Base-by-base conservation (phyloP, 2,329 filamentous ascomycete species). In the Epichloe aotearoae region DNA sequence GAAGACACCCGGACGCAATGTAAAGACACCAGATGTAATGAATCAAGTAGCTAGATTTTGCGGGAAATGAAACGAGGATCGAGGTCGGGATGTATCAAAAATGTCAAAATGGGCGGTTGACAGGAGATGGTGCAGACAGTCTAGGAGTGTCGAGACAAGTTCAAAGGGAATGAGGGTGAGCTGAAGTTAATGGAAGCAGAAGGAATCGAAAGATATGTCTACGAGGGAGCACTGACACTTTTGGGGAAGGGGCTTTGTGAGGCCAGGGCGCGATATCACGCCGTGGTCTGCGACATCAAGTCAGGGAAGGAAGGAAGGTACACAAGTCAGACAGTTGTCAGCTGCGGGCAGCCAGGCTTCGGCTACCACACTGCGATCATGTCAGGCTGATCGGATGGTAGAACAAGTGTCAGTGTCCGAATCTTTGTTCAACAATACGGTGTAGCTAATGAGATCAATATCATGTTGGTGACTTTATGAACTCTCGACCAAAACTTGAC, bases 41-140 rank as follows among this genome's bases (percentile, higher is more conserved):
- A 48, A 46, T 49, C 49, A 48, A 51, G 34, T 46, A 43, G 51
- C 39, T 40, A 50, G 23, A 47, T 49, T 33, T 44, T 46, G 50
- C 23, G 41, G 46, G 44, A 38, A 19, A 39, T 43, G 42, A 33
- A 30, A 43, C 49, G 19, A 50, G 50, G 45, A 36, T 30, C 45
- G 37, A 48, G 20, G 36, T 53, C 26, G 46, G 37, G 49, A 41
- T 51, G 34, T 37, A 42, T 49, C 23, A 42, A 41, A 46, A 51
- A 33, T 26, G 39, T 37, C 40, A 42, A 51, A 53, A 53, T n/a
- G 45, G 38, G 14, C 10, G 52, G 17, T 23, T 33, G 45, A 42
- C 36, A 41, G 30, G 30, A 41, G 34, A 46, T 38, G 42, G 17
- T 46, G 12, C 23, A 49, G 36, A 19, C 5, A 11, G 20, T 41